Evolutionary conservation across 208 protist species (phyloP).

Genomic region (Strigomonas galati): DNA sequence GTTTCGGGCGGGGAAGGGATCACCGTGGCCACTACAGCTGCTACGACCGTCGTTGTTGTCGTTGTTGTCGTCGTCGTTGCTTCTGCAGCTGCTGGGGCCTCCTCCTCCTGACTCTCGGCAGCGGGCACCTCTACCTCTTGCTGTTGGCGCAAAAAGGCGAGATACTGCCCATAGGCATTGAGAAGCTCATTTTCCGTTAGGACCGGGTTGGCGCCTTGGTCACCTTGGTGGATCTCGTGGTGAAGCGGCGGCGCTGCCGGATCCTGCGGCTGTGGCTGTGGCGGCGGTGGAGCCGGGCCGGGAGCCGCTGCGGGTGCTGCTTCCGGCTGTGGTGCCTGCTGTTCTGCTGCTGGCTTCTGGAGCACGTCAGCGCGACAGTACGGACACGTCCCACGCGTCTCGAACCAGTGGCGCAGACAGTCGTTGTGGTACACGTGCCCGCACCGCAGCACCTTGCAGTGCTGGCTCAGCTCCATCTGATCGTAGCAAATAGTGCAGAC

Average conservation of each 20-base stretch:
- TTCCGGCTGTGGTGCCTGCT: not conserved
- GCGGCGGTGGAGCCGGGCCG: not conserved
- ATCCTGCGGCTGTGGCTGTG: not conserved
- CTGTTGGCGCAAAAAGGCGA: not conserved
- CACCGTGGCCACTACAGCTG: too few species aligned
- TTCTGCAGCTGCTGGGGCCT: not conserved
- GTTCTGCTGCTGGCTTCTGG: conserved; percentile 10
- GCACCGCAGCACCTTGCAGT: conserved; percentile 67
- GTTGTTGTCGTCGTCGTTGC: not conserved
- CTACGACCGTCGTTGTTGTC: not conserved
- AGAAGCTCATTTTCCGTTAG: conserved; percentile 22
- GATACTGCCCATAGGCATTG: conserved; percentile 32
- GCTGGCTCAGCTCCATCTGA: conserved; percentile 47
- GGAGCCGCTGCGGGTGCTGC: conserved; percentile 6
- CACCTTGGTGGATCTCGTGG: not conserved
- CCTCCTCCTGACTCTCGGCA: not conserved
- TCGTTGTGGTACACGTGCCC: conserved; percentile 82
- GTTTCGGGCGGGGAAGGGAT: too few species aligned
- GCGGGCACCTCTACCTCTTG: not conserved
- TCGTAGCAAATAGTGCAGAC: conserved; percentile 86
- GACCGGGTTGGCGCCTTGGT: not conserved
- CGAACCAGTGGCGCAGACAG: conserved; percentile 77
- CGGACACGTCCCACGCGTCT: conserved; percentile 73
- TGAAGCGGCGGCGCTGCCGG: not conserved
- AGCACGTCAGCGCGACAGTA: conserved; percentile 77